Base-by-base conservation (phyloP, 2,329 filamentous ascomycete genomes). In the Epichloe scottii region DNA sequence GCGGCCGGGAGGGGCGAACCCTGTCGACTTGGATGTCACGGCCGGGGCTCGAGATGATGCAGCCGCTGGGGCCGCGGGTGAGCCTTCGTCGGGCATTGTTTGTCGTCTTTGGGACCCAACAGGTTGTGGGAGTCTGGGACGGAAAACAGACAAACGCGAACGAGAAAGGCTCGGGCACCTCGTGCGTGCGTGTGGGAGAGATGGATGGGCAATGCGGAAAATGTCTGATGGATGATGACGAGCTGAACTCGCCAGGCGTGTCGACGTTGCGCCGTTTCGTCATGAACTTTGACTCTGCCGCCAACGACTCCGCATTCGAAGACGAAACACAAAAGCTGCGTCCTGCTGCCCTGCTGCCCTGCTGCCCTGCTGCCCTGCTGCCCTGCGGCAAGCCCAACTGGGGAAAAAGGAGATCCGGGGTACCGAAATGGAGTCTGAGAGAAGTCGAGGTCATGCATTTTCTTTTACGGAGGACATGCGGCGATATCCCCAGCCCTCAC, bases 1-100 rank as follows among this genome's bases (percentile, higher is more conserved):
- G 55, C 71, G 65, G 40, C 68, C 66, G 34, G 66, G 52, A 12
- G 53, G 53, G 4, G 55, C 37, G 26, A 50, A 50, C 21, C 43
- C 53, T 46, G 53, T 50, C 34, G 50, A 40, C 42, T 50, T 52
- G 50, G 52, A 26, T 33, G 35, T 23, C 14, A 19, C 15, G 41
- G 39, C 38, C 14, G 39, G 46, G 41, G 15, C 12, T 21, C 30
- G 34, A 26, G 44, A 41, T 35, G 51, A 8, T 34, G 30, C 21
- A 23, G 11, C 14, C 12, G 44, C 26, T 38, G 19, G 51, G 39
- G 41, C 49, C 43, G 42, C 50, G 50, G 43, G 56, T 41, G 38
- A 54, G 37, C 52, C 50, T 34, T 60, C 53, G 47, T 58, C 56
- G 23, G 56, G 51, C 58, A 57, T 56, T 33, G 48, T 48, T 39